A percentile compares a stretch with the other conserved stretches of the same genome.
Conservation (phyloP, 495 filamentous ascomycete genomes). For the Talaromyces borbonicus region DNA sequence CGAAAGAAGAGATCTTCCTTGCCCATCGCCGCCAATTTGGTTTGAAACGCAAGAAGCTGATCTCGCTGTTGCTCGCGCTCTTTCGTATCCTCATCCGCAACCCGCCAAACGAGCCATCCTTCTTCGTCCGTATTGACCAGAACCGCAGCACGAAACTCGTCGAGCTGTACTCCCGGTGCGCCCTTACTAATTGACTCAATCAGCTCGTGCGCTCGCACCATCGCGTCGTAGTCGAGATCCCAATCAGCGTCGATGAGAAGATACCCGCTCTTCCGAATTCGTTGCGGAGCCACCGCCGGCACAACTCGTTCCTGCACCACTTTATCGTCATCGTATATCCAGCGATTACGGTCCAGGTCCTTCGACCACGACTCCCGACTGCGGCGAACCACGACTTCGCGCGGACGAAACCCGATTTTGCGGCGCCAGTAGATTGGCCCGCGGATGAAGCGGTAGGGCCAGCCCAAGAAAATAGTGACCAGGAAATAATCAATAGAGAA, state of each 20-base stretch:
- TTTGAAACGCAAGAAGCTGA: slow-evolving; percentile 61
- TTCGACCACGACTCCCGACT: slow-evolving; percentile 38
- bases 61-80: slow-evolving; percentile 38
- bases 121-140: slow-evolving; percentile 52
- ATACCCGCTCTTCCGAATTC: slow-evolving; percentile 67
- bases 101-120: slow-evolving; percentile 55
- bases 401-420: slow-evolving; percentile 54
- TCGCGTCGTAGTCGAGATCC: slow-evolving; percentile 70
- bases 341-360: slow-evolving; percentile 29
- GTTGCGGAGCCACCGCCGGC: slow-evolving; percentile 53
- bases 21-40: slow-evolving; percentile 56
- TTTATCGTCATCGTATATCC: slow-evolving; percentile 38
- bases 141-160: slow-evolving; percentile 52
- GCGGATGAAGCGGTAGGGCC: slow-evolving; percentile 64
- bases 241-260: slow-evolving; percentile 67
- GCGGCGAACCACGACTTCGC: slow-evolving; percentile 66
- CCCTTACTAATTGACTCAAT: slow-evolving; percentile 41
- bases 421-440: slow-evolving; percentile 60
- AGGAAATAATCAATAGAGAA: slow-evolving; percentile 66
- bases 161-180: slow-evolving; percentile 33
- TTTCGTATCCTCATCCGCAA: slow-evolving; percentile 41
- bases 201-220: slow-evolving; percentile 57
- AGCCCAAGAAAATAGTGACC: slow-evolving; percentile 55
- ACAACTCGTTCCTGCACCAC: slow-evolving; percentile 38
- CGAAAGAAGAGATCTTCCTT: slow-evolving; percentile 79